A percentile compares a stretch with the other conserved stretches of the same genome.
These are phyloP conservation scores for Rhododendron vialii DNA, from an alignment of 148 eudicot species.

Conservation along the genomic window DNA sequence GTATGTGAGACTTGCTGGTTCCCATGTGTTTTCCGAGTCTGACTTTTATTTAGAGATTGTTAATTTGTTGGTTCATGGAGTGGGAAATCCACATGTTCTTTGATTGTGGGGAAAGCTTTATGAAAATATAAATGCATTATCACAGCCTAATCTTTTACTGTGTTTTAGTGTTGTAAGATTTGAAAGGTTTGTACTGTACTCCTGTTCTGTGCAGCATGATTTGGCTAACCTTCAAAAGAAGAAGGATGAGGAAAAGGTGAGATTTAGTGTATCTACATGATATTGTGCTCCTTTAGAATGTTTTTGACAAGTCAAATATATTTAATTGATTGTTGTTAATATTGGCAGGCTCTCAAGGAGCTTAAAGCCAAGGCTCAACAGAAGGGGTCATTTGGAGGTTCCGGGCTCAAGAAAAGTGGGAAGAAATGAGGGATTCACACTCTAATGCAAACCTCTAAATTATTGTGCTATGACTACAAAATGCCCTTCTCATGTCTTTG, in stretches of 20 bases:
- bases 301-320: background rate
- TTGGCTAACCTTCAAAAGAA: constrained; percentile 82
- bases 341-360: constrained; percentile 70
- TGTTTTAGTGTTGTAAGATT: background rate
- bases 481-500: background rate
- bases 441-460: background rate
- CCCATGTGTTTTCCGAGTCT: background rate
- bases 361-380: constrained; percentile 82
- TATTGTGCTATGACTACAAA: background rate
- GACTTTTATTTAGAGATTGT: background rate
- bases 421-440: constrained; percentile 49
- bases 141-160: background rate
- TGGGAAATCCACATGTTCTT: background rate
- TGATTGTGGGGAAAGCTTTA: background rate
- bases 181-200: background rate
- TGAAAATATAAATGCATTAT: background rate
- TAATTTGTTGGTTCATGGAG: background rate
- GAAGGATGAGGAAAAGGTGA: constrained; percentile 91
- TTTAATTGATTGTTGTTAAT: background rate
- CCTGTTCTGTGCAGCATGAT: constrained; percentile 49
- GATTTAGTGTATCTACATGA: background rate
- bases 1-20: background rate
- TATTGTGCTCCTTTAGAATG: background rate
- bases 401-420: constrained; percentile 97
- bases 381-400: constrained; percentile 81